Evolutionary conservation across 495 filamentous ascomycete genomes (phyloP), one percentile per base, ranked within the genome.

Genomic region (Hypoxylon subgilvum): DNA sequence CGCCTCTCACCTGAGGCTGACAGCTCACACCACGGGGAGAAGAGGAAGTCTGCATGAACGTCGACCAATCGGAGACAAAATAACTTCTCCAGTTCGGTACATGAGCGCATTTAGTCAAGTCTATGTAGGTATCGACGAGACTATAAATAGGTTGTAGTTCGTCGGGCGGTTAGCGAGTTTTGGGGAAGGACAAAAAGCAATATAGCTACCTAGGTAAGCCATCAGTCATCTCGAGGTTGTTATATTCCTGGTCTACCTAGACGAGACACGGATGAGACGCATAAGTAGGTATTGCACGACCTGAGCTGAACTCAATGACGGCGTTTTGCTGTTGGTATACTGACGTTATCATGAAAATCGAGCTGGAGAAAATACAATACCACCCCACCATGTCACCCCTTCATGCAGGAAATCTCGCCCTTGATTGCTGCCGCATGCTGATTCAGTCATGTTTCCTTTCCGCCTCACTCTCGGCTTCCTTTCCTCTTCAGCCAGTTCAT

Each of bases 1-100:
- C 16, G 12, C 21, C 36, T 25, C 13, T 63, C 52, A 57, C 59
- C 59, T 54, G 48, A 52, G 60, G 60, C 53, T 63, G 52, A 63
- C 31, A 30, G 35, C 23, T 19, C 31, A 25, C 10, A 41, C 17
- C 27, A 21, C 19, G 38, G 39, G 27, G 22, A 25, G 52, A 38
- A 25, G 8, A 36, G 6, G 14, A 47, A 35, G 44, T 21, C 25
- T 16, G 30, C 19, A 14, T 16, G 0, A 14, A 45, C 9, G 2
- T n/a, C 21, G n/a, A 7, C 46, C 47, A 57, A 44, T 52, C 41
- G 41, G 36, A 35, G 18, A 42, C 19, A 42, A 35, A 48, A 3
- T 23, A 27, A n/a, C n/a, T 23, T 31, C 17, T 38, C 17, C 28
- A 32, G 21, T 23, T 14, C 14, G 7, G 17, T 34, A 25, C 25